Base-by-base conservation (phyloP, 2,329 filamentous ascomycete species). In the Diaporthe sp. region DNA sequence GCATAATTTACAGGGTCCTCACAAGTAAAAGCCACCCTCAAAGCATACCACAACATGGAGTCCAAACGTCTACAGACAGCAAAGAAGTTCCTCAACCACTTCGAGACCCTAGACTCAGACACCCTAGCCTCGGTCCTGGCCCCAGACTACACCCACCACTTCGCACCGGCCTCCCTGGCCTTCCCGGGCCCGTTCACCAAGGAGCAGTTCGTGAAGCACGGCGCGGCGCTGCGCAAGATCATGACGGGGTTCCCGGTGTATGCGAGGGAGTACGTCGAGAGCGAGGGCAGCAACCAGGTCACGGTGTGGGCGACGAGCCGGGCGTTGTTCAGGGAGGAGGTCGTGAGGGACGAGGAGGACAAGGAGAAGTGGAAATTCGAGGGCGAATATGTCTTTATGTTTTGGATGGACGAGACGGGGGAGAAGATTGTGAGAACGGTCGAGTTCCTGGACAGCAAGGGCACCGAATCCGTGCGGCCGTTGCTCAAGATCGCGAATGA, bases 361-460 rank as follows among this genome's bases (percentile, higher is more conserved):
- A 47, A 10, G 25, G n/a, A 42, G 65, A 13, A 31, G 13, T 76
- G 76, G 72, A 49, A 31, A 10, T 76, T 61, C 9, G 49, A 76
- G 39, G 72, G 72, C 20, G 75, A 77, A 53, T 73, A 76, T 28
- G 57, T 75, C 63, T 76, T 76, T 25, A 58, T 76, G 25, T 28
- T 77, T 6, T 67, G 72, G 58, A 75, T 77, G 67, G 72, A 76
- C 39, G 60, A 72, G 75, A 53, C 42, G 6, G 76, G 75, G 28
- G 68, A 71, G n/a, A 67, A 74, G 68, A 55, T 75, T n/a, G 37
- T 42, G 53, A 55, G 60, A 47, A 68, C 55, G 6, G 55, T 75
- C 20, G 75, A 71, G 75, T 76, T 77, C 20, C 15, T 76, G 34
- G 76, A 77, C 31, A 76, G 75, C 34, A 68, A 72, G 55, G 72